Evolutionary conservation across 2,329 filamentous ascomycete species (phyloP).

Genomic region (Pseudocercospora fijiensis): DNA sequence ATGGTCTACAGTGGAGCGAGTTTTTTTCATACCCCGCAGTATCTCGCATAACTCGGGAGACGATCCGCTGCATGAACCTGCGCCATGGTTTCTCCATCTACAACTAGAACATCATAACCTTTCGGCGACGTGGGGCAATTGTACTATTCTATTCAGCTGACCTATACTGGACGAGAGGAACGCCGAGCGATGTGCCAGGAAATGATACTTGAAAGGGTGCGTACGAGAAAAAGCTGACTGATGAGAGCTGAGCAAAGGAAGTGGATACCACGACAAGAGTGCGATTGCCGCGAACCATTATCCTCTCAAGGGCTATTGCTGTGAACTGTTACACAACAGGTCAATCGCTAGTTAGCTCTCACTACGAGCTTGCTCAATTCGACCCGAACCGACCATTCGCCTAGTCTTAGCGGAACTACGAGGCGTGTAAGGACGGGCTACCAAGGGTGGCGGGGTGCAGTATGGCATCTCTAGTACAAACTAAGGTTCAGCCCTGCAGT

Average conservation of each 20-base stretch:
- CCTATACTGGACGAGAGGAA: neutral
- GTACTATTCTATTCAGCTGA: neutral
- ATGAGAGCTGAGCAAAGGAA: neutral
- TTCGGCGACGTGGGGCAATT: neutral
- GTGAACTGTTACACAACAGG: neutral
- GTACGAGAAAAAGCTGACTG: neutral
- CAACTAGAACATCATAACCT: neutral
- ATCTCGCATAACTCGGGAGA: neutral
- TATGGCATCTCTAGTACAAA: neutral
- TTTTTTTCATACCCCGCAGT: neutral
- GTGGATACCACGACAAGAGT: neutral
- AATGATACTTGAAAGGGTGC: neutral
- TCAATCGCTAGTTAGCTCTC: neutral
- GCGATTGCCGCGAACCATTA: neutral
- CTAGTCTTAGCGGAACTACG: neutral
- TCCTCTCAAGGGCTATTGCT: neutral
- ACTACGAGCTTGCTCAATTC: neutral
- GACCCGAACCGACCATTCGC: neutral
- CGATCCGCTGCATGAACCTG: constrained; percentile 4
- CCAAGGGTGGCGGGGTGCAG: constrained; percentile 3
- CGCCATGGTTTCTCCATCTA: neutral
- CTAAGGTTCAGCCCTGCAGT: constrained; percentile 1
- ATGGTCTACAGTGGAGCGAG: neutral
- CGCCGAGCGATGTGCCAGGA: neutral
- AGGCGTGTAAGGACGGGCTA: neutral